Evolutionary conservation across 1,139 yeast species (phyloP).

Genomic region (Taiozyma sp.): DNA sequence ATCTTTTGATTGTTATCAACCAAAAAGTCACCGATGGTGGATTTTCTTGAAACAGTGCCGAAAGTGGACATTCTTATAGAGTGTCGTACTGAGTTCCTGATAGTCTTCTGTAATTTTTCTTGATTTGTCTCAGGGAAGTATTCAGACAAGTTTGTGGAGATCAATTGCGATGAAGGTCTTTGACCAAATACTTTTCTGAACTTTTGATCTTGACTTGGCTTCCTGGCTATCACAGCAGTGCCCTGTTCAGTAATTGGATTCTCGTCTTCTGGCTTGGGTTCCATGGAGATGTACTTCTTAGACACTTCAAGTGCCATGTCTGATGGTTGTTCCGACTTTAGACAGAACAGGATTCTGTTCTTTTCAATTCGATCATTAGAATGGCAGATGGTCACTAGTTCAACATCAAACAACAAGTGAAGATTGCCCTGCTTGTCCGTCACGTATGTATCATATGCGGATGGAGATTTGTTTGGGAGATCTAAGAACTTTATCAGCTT

Average conservation of each 20-base stretch:
- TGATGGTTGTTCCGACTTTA: conserved; percentile 59
- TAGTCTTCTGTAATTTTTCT: conserved; percentile 70
- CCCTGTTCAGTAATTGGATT: background rate
- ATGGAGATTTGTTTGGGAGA: conserved; percentile 38
- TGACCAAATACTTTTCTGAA: conserved; percentile 72
- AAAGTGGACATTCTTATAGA: conserved; percentile 51
- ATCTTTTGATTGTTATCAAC: conserved; percentile 54
- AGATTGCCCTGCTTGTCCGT: conserved; percentile 40
- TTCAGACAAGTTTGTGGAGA: conserved; percentile 84
- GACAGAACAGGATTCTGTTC: conserved; percentile 67
- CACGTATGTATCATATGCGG: conserved; percentile 46
- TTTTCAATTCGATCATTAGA: conserved; percentile 70
- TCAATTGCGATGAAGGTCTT: conserved; percentile 90
- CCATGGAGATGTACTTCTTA: conserved; percentile 31
- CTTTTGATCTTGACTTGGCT: conserved; percentile 18
- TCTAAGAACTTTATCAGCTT: conserved; percentile 64
- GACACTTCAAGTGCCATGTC: conserved; percentile 66
- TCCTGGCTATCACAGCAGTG: background rate
- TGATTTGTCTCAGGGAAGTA: conserved; percentile 86
- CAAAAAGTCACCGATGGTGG: conserved; percentile 65
- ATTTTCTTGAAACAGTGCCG: conserved; percentile 20
- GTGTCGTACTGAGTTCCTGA: conserved; percentile 77
- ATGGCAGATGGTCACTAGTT: conserved; percentile 77
- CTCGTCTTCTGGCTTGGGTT: conserved; percentile 9
- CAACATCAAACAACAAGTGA: conserved; percentile 67